These are phyloP conservation scores for Mortierella hygrophila DNA, from an alignment of 192 early-diverging fungal genomes.

Conservation along the genomic window DNA sequence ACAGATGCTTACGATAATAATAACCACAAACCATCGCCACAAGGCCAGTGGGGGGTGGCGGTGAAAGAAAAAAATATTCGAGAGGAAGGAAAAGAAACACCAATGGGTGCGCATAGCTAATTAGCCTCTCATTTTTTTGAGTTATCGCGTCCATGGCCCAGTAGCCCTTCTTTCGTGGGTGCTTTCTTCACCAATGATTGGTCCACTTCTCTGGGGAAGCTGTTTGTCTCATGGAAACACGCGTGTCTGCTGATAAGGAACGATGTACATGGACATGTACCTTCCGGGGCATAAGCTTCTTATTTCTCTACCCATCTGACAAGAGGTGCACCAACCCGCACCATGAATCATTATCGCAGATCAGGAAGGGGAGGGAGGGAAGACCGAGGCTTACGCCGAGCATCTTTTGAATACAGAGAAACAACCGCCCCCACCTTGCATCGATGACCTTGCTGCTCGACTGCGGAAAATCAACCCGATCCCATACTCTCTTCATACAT, in stretches of 20 bases:
- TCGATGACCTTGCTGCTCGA: not conserved
- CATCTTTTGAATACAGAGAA: too few species aligned
- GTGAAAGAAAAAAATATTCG: not conserved
- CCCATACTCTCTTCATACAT: not conserved
- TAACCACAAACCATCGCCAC: not conserved
- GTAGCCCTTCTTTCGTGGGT: not conserved
- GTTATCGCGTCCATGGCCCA: not conserved
- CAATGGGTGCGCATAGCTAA: slow-evolving; percentile 5
- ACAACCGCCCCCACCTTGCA: too few species aligned
- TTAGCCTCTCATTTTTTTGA: not conserved
- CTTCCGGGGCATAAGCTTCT: too few species aligned
- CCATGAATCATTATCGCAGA: too few species aligned
- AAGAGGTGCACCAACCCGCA: too few species aligned
- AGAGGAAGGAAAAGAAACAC: not conserved
- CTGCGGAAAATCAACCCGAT: not conserved
- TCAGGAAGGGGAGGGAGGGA: too few species aligned
- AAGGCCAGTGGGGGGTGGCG: not conserved
- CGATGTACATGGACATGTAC: not conserved
- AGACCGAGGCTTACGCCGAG: too few species aligned
- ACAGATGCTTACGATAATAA: not conserved
- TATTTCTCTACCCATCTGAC: too few species aligned
- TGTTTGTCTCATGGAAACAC: not conserved
- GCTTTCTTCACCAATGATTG: not conserved
- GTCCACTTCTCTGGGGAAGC: not conserved
- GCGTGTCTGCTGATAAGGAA: not conserved